These are phyloP conservation scores for Kluyveromyces starmeri DNA, from an alignment of 805 yeast genomes.

Conservation along the genomic window DNA sequence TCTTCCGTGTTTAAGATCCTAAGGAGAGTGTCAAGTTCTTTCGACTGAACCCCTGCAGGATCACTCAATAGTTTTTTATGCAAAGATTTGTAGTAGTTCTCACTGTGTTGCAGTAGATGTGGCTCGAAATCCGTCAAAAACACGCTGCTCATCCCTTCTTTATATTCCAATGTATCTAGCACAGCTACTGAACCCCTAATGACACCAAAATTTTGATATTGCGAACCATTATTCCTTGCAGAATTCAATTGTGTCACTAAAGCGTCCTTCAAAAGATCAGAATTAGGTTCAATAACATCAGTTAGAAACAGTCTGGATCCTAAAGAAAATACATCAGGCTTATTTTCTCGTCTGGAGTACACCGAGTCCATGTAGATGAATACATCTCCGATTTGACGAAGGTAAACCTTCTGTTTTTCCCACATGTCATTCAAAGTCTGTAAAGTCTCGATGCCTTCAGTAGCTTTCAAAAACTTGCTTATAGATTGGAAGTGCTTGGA, in stretches of 20 bases:
- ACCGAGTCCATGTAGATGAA: slow-evolving; percentile 82
- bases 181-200: slow-evolving; percentile 57
- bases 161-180: slow-evolving; percentile 54
- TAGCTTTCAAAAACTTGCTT: slow-evolving; percentile 1
- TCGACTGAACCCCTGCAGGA: not conserved
- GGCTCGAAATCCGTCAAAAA: slow-evolving; percentile 64
- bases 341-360: slow-evolving; percentile 60
- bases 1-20: not conserved
- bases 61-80: not conserved
- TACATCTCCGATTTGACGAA: slow-evolving; percentile 76
- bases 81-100: slow-evolving; percentile 42
- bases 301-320: slow-evolving; percentile 64
- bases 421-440: slow-evolving; percentile 37
- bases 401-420: slow-evolving; percentile 62
- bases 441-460: slow-evolving; percentile 26
- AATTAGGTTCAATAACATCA: slow-evolving; percentile 42
- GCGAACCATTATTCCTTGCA: slow-evolving; percentile 45
- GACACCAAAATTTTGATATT: slow-evolving; percentile 46
- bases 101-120: slow-evolving; percentile 44
- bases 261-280: slow-evolving; percentile 41
- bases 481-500: slow-evolving; percentile 8
- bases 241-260: slow-evolving; percentile 27
- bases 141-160: slow-evolving; percentile 46
- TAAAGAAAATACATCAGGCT: slow-evolving; percentile 59
- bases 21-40: not conserved